phyloP scores from a whole-genome alignment of 2,329 filamentous ascomycete genomes.

The Fusarium foetens region DNA sequence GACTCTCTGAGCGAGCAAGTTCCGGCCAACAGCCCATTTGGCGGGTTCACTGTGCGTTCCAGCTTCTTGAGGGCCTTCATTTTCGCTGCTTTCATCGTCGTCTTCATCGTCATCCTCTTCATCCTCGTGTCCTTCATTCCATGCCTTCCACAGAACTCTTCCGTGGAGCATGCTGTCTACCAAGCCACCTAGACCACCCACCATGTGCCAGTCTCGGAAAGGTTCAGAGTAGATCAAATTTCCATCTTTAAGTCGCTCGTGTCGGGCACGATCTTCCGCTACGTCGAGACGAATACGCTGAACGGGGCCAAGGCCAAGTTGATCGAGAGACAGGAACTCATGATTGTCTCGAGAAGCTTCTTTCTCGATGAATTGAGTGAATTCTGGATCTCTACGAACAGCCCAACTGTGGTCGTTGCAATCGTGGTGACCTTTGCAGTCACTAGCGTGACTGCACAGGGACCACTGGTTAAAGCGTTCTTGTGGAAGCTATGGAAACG shows the following conservation, averaged over 20 bases:
- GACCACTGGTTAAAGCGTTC: not conserved
- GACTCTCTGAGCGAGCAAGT: accelerated
- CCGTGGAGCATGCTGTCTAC: conserved; percentile 3
- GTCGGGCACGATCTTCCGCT: not conserved
- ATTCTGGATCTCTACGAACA: not conserved
- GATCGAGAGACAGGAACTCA: not conserved
- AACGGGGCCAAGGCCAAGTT: not conserved
- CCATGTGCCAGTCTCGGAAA: not conserved
- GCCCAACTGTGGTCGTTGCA: not conserved
- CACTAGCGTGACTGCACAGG: not conserved
- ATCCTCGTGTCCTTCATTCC: too few relatives aligned
- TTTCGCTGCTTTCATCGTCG: too few relatives aligned
- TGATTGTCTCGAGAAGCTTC: not conserved
- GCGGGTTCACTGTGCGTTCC: not conserved
- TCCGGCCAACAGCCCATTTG: not conserved
- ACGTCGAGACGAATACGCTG: not conserved
- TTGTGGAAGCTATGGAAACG: conserved; percentile 11
- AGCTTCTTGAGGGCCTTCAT: too few relatives aligned
- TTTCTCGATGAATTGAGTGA: not conserved
- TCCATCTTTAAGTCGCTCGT: not conserved
- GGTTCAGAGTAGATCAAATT: not conserved
- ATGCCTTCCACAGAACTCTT: not conserved
- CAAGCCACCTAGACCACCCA: conserved; percentile 1
- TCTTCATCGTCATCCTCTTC: too few relatives aligned
- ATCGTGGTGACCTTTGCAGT: not conserved